Evolutionary conservation across 306 rosid species (phyloP).

Genomic region (Coriaria nepalensis): DNA sequence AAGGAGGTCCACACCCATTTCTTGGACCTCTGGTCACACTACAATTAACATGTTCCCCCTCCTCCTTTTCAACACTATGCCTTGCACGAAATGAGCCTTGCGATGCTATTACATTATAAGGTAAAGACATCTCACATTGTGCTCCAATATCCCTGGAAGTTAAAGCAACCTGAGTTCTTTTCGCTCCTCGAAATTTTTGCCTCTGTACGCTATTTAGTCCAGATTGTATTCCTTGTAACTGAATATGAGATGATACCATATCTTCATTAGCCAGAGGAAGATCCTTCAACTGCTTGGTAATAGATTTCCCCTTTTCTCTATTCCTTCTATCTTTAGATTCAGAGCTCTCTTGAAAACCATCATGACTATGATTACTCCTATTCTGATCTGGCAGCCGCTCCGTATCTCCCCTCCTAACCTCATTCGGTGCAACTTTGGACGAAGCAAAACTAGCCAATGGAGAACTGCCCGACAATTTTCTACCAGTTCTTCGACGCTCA

Average conservation of each 20-base stretch:
- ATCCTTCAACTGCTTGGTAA: conserved; percentile 57
- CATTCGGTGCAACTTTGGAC: conserved; percentile 68
- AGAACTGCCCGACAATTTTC: conserved; percentile 54
- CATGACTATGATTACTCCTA: too few relatives aligned
- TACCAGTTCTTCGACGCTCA: conserved; percentile 54
- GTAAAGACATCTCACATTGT: conserved; percentile 78
- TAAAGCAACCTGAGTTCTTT: conserved; percentile 50
- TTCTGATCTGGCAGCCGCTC: too few relatives aligned
- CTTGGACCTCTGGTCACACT: conserved; percentile 73
- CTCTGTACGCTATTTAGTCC: conserved; percentile 47
- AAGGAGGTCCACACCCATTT: conserved; percentile 95
- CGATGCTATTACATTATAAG: conserved; percentile 56
- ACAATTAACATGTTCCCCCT: conserved; percentile 32
- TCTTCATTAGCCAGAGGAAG: conserved; percentile 67
- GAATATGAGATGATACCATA: conserved; percentile 60
- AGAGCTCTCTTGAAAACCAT: too few relatives aligned
- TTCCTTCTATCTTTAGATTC: conserved; percentile 21
- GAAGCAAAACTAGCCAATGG: conserved; percentile 41
- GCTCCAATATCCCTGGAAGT: conserved; percentile 61
- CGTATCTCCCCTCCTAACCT: conserved; percentile 22
- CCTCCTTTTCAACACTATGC: conserved; percentile 51
- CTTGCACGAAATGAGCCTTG: conserved; percentile 43
- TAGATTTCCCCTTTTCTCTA: conserved; percentile 55
- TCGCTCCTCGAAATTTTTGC: conserved; percentile 57
- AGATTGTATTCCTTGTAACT: conserved; percentile 38